Evolutionary conservation across 2,329 filamentous ascomycete genomes (phyloP).

Genomic region (Alternaria gansuensis): DNA sequence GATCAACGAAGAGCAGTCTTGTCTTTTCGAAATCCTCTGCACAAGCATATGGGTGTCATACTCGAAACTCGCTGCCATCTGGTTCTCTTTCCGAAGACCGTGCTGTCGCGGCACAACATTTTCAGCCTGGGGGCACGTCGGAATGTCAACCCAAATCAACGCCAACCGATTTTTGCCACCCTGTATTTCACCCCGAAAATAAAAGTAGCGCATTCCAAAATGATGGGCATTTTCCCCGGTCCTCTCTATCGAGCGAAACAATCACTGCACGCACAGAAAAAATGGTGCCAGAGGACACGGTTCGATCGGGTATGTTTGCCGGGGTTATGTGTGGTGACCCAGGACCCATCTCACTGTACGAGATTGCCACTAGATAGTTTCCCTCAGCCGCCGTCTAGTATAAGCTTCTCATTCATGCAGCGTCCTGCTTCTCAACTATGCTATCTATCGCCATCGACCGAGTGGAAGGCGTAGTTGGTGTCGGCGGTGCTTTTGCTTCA

Average conservation of each 20-base stretch:
- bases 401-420: constrained; percentile 35
- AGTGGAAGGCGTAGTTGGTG: constrained; percentile 50
- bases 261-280: constrained; percentile 6
- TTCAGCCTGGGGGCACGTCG: constrained; percentile 4
- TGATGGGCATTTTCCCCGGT: neutral
- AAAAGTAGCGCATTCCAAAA: constrained; percentile 8
- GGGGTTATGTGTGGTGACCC: constrained; percentile 15
- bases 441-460: constrained; percentile 53
- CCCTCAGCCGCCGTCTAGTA: constrained; percentile 4
- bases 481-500: constrained; percentile 48
- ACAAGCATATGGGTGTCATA: neutral
- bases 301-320: constrained; percentile 11
- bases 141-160: constrained; percentile 23
- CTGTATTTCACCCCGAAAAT: neutral
- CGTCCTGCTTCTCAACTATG: constrained; percentile 52
- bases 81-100: constrained; percentile 6
- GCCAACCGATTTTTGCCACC: constrained; percentile 25
- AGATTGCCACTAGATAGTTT: neutral
- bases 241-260: constrained; percentile 11
- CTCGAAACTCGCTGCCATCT: constrained; percentile 16
- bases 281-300: constrained; percentile 9
- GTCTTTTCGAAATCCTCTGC: neutral
- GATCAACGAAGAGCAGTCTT: neutral
- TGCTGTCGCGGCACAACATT: constrained; percentile 10
- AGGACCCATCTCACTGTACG: neutral